Conservation (phyloP, 2,329 filamentous ascomycete species). For the Nemania sp. region DNA sequence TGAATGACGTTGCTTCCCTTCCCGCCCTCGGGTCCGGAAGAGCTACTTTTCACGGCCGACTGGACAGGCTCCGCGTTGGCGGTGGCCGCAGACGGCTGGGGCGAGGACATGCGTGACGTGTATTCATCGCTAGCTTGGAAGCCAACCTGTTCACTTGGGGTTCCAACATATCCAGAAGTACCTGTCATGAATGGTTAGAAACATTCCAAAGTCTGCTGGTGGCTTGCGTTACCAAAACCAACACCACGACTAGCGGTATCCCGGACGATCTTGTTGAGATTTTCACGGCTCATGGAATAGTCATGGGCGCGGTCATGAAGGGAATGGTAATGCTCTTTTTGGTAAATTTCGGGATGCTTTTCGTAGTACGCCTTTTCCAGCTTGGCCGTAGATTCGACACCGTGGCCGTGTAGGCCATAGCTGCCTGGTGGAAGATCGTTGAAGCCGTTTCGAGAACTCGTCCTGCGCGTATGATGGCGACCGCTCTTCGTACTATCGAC, state of each 20-base stretch:
- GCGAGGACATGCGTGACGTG: constrained; percentile 74
- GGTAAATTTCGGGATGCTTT: constrained; percentile 82
- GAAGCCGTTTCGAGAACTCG: constrained; percentile 69
- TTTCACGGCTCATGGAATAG: constrained; percentile 85
- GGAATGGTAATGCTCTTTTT: constrained; percentile 70
- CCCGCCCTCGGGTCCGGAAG: constrained; percentile 38
- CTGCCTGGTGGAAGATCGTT: constrained; percentile 77
- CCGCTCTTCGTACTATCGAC: constrained; percentile 45
- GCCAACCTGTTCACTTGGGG: constrained; percentile 88
- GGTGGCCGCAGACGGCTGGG: constrained; percentile 55
- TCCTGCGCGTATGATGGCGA: constrained; percentile 69
- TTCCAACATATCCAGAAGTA: constrained; percentile 67
- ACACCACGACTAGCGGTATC: constrained; percentile 64
- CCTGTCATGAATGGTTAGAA: constrained; percentile 54
- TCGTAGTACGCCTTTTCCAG: constrained; percentile 92
- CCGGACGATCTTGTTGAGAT: constrained; percentile 87
- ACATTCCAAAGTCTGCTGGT: constrained; percentile 38
- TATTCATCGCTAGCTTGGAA: constrained; percentile 88
- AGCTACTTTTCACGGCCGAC: constrained; percentile 39
- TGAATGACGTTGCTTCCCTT: constrained; percentile 71
- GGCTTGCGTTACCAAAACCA: constrained; percentile 53
- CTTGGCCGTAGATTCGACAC: constrained; percentile 73
- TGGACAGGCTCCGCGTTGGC: constrained; percentile 45
- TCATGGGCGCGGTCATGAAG: constrained; percentile 64
- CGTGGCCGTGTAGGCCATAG: constrained; percentile 91